Evolutionary conservation across 306 rosid species (phyloP).

Genomic region (Canavalia ensiformis): DNA sequence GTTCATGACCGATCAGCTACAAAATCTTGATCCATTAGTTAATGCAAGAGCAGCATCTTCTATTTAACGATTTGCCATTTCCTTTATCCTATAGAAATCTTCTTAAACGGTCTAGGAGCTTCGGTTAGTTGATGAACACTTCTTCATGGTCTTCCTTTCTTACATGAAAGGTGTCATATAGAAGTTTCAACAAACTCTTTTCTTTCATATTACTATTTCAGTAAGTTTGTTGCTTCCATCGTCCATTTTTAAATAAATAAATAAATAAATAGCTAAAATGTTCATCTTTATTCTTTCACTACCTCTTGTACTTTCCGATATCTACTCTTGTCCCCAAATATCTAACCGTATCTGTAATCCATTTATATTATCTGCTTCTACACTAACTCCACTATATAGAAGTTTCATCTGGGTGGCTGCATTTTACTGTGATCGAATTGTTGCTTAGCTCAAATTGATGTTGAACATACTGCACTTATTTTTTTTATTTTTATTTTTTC

Average conservation of each 20-base stretch:
- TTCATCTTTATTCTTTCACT: not conserved
- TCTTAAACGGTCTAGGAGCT: conserved; percentile 4
- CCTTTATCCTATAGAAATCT: not conserved
- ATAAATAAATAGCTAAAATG: not conserved
- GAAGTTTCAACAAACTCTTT: conserved; percentile 6
- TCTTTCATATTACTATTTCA: conserved; percentile 9
- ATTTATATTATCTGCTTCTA: conserved; percentile 19
- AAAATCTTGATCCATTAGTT: not conserved
- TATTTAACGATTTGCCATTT: not conserved
- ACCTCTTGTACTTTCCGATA: conserved; percentile 4
- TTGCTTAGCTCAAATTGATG: conserved; percentile 12
- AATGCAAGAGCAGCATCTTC: not conserved
- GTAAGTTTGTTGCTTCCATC: conserved; percentile 7
- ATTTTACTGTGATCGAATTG: conserved; percentile 6
- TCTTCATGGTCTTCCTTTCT: not conserved
- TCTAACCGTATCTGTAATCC: not conserved
- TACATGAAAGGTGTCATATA: conserved; percentile 4
- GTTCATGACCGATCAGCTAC: conserved; percentile 17
- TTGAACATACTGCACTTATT: not conserved
- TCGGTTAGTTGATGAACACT: not conserved
- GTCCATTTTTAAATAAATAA: not conserved
- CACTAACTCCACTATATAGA: not conserved
- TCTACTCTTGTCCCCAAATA: conserved; percentile 1
- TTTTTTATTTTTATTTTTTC: not conserved
- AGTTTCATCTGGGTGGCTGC: not conserved